These are phyloP conservation scores for Rheum nobile DNA, from an alignment of 148 eudicot genomes.

Conservation along the genomic window DNA sequence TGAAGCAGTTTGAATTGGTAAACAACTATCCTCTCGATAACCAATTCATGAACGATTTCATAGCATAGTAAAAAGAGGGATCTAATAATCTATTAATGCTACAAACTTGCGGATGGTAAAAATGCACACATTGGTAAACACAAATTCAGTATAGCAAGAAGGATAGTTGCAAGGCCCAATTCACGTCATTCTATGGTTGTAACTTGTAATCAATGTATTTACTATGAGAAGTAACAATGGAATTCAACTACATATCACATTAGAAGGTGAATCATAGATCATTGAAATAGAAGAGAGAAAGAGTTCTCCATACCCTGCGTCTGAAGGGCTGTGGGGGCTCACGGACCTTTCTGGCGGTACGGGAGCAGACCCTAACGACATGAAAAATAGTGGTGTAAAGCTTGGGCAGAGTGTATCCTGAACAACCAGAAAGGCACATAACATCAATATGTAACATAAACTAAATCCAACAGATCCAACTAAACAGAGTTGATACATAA, in stretches of 20 bases:
- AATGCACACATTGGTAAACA: too few species aligned
- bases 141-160: too few species aligned
- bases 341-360: slow-evolving; percentile 22
- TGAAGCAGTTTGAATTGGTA: background rate
- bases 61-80: too few species aligned
- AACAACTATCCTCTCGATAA: too few species aligned
- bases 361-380: slow-evolving; percentile 36
- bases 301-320: slow-evolving; percentile 20
- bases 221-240: too few species aligned
- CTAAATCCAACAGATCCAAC: background rate
- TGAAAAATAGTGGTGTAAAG: slow-evolving; percentile 36
- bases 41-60: background rate
- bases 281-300: background rate
- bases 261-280: background rate
- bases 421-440: background rate
- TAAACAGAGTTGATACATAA: background rate
- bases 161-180: too few species aligned
- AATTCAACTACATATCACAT: background rate
- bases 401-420: slow-evolving; percentile 34
- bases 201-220: too few species aligned
- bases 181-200: too few species aligned
- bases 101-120: too few species aligned
- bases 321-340: slow-evolving; percentile 32
- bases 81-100: too few species aligned
- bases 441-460: background rate